Evolutionary conservation across 108 stramenopile species (phyloP).

Genomic region (Cyclotella sp.): DNA sequence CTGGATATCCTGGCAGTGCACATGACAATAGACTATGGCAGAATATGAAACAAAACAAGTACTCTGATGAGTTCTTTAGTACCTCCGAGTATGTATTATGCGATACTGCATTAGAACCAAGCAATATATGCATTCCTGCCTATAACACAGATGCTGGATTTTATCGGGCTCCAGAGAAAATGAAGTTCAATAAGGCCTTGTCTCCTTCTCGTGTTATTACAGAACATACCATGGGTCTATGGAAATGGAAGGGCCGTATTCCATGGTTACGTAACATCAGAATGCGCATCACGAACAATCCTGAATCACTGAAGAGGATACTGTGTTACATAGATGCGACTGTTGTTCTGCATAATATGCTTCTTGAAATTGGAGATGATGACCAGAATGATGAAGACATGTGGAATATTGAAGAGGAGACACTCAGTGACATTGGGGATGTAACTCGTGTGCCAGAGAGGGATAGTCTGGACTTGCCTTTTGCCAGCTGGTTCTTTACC

Average conservation of each 20-base stretch:
- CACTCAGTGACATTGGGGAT: slow-evolving; percentile 9
- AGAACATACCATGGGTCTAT: too few species aligned
- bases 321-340: slow-evolving; percentile 17
- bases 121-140: background rate
- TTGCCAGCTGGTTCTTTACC: background rate
- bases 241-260: too few species aligned
- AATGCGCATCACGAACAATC: slow-evolving; percentile 2
- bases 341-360: too few species aligned
- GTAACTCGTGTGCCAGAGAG: background rate
- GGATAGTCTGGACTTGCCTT: background rate
- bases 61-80: background rate
- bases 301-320: background rate
- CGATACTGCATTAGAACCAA: slow-evolving; percentile 11
- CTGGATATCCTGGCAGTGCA: slow-evolving; percentile 16
- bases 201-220: too few species aligned
- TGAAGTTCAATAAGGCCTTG: too few species aligned
- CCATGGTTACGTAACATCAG: too few species aligned
- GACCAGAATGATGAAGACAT: too few species aligned
- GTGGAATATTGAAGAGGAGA: slow-evolving; percentile 7
- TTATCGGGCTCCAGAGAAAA: background rate
- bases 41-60: background rate
- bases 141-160: background rate
- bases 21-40: slow-evolving; percentile 18
- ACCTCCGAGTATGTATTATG: background rate
- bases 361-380: too few species aligned